phyloP scores from a whole-genome alignment of 768 basidiomycete genomes.

The Leccinum boreale region DNA sequence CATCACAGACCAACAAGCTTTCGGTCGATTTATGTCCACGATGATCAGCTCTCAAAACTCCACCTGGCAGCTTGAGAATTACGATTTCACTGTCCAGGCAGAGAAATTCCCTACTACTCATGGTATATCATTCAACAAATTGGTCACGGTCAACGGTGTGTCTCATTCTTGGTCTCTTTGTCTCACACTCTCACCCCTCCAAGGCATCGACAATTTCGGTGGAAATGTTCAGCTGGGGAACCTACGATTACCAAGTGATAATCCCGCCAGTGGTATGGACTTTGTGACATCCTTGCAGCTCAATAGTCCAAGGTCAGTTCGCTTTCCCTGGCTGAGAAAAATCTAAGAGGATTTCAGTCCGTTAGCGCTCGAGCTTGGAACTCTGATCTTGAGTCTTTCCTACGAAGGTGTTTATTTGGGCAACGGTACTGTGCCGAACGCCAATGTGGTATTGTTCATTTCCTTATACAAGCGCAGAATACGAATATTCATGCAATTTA shows the following conservation, averaged over 20 bases:
- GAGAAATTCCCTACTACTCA: conserved; percentile 65
- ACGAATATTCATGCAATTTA: conserved; percentile 7
- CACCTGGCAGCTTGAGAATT: conserved; percentile 60
- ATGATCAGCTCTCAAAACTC: conserved; percentile 67
- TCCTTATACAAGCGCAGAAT: not conserved
- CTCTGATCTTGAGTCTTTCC: conserved; percentile 56
- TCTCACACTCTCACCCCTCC: not conserved
- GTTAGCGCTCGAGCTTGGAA: conserved; percentile 65
- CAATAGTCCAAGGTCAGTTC: conserved; percentile 51
- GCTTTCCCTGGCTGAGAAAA: not conserved
- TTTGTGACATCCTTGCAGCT: conserved; percentile 55
- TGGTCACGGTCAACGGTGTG: conserved; percentile 52
- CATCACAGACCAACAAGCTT: conserved; percentile 54
- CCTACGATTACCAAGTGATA: conserved; percentile 63
- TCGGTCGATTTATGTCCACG: conserved; percentile 54
- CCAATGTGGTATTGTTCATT: conserved; percentile 42
- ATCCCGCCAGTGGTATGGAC: conserved; percentile 63
- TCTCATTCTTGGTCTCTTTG: not conserved
- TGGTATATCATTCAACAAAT: conserved; percentile 63
- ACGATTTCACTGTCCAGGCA: conserved; percentile 58
- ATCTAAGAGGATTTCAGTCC: conserved; percentile 40
- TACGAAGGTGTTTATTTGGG: conserved; percentile 60
- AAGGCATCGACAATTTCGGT: conserved; percentile 60
- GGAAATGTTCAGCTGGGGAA: conserved; percentile 52
- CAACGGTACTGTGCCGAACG: conserved; percentile 48